Percentiles rank a stretch among this genome's conserved stretches.
These are phyloP conservation scores for Mycosphaerelloides madeirae DNA, from an alignment of 2,329 filamentous ascomycete genomes.

Conservation along the genomic window DNA sequence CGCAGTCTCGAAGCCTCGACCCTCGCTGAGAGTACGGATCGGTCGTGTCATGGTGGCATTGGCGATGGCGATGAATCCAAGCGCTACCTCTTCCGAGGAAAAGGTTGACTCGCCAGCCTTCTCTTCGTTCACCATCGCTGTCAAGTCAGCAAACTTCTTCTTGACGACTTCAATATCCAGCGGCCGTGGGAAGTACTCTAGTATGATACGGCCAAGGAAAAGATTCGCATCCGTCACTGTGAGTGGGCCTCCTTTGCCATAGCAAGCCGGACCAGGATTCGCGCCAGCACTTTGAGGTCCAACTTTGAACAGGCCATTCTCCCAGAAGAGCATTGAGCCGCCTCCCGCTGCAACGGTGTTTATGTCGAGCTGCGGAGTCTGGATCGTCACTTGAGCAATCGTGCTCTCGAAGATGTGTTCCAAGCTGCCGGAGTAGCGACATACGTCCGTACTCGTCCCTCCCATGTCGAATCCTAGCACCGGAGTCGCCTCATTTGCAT, in stretches of 20 bases:
- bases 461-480: conserved; percentile 29
- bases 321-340: conserved; percentile 38
- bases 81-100: conserved; percentile 74
- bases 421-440: conserved; percentile 29
- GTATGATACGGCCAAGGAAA: conserved; percentile 30
- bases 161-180: conserved; percentile 17
- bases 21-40: conserved; percentile 81
- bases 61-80: conserved; percentile 78
- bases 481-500: conserved; percentile 20
- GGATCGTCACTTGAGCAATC: conserved; percentile 33
- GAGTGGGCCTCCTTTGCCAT: conserved; percentile 34
- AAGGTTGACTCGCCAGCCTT: conserved; percentile 56
- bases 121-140: conserved; percentile 19
- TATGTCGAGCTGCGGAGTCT: conserved; percentile 33
- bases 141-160: conserved; percentile 16
- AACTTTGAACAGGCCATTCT: conserved; percentile 18
- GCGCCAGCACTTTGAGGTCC: conserved; percentile 22
- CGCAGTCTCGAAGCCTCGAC: conserved; percentile 80
- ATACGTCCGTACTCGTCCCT: conserved; percentile 32
- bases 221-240: conserved; percentile 36
- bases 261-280: conserved; percentile 33
- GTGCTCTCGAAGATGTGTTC: conserved; percentile 34
- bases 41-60: conserved; percentile 84
- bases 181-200: conserved; percentile 30
- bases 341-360: conserved; percentile 43